Conservation (phyloP, 192 early-diverging fungal genomes). For the Podila epigama region DNA sequence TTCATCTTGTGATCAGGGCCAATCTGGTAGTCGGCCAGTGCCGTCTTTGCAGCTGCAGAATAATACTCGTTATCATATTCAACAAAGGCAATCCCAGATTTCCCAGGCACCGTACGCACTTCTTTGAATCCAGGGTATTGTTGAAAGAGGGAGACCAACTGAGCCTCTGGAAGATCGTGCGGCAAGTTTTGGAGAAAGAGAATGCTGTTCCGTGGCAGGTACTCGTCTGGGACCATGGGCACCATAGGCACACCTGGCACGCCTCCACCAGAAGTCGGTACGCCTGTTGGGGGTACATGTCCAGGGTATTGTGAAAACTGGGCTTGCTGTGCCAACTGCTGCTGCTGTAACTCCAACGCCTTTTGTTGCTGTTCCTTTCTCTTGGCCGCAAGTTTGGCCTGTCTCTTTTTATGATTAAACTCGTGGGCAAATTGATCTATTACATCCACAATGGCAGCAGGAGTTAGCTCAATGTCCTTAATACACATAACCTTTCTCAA, state of each 20-base stretch:
- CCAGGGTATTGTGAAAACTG: slow-evolving; percentile 7
- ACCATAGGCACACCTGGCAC: slow-evolving; percentile 13
- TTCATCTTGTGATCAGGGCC: slow-evolving; percentile 75
- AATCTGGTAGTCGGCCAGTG: slow-evolving; percentile 71
- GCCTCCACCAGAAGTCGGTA: neutral
- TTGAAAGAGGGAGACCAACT: slow-evolving; percentile 75
- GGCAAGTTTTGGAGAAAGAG: slow-evolving; percentile 93
- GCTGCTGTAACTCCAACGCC: slow-evolving; percentile 28
- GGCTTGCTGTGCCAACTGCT: slow-evolving; percentile 28
- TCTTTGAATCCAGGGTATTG: slow-evolving; percentile 94
- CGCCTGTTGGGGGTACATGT: neutral
- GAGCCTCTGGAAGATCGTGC: slow-evolving; percentile 66
- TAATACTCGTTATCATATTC: slow-evolving; percentile 92
- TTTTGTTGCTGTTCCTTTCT: slow-evolving; percentile 11
- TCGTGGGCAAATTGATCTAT: slow-evolving; percentile 44
- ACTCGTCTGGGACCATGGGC: slow-evolving; percentile 71
- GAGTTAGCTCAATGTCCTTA: no score
- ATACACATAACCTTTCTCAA: no score
- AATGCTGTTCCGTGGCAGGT: slow-evolving; percentile 90
- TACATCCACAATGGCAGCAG: neutral
- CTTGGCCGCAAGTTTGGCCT: slow-evolving; percentile 26
- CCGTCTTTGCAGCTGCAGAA: slow-evolving; percentile 79
- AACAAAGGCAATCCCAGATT: slow-evolving; percentile 95
- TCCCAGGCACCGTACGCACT: slow-evolving; percentile 92
- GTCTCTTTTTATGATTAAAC: slow-evolving; percentile 32